These are phyloP conservation scores for Pichia kluyveri DNA, from an alignment of 805 yeast genomes.

Conservation along the genomic window DNA sequence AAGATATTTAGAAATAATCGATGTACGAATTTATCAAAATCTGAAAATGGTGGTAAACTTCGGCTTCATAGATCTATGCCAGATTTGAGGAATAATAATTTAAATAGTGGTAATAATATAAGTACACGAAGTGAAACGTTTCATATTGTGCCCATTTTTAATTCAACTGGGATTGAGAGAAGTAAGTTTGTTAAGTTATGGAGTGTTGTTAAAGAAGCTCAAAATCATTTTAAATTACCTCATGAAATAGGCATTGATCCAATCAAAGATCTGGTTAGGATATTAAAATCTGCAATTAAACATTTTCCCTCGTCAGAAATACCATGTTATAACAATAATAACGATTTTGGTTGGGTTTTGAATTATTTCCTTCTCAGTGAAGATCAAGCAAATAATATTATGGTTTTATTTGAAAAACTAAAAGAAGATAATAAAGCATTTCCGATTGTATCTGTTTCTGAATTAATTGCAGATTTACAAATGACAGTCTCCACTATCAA, in stretches of 20 bases:
- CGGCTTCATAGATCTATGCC: neutral
- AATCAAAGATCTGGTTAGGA: conserved; percentile 12
- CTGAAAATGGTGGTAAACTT: neutral
- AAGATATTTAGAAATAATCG: neutral
- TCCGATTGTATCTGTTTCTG: conserved; percentile 10
- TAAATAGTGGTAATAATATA: neutral
- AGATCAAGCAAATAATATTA: conserved; percentile 6
- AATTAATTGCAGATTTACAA: conserved; percentile 4
- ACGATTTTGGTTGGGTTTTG: conserved; percentile 6
- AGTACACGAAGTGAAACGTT: neutral
- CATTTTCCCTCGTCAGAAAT: conserved; percentile 3
- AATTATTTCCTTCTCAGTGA: conserved; percentile 10
- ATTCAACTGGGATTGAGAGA: neutral
- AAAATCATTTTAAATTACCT: conserved; percentile 19
- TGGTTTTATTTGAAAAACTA: conserved; percentile 4
- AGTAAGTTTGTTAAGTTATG: conserved; percentile 3
- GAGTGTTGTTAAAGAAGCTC: conserved; percentile 14
- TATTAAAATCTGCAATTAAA: conserved; percentile 11
- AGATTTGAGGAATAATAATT: neutral
- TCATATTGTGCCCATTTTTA: conserved; percentile 1
- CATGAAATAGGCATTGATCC: conserved; percentile 16
- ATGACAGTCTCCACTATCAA: conserved; percentile 1
- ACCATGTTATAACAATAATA: neutral
- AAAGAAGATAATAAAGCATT: neutral
- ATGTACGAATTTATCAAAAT: neutral